Evolutionary conservation across 164 flowering plant genomes (phyloP).

Genomic region (Aristolochia fimbriata): DNA sequence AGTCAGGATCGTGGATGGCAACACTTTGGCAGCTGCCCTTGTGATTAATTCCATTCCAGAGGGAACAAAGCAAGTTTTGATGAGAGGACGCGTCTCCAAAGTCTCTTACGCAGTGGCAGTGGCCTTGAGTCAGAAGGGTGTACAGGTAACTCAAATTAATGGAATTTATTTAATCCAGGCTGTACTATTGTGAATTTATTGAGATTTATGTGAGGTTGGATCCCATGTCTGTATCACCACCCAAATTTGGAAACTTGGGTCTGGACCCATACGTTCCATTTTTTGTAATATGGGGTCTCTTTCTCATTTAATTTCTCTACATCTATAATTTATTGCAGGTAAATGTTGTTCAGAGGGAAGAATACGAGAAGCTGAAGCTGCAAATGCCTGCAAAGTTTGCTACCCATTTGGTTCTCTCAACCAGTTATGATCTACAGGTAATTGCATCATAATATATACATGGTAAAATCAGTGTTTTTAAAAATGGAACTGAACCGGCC

Average conservation of each 20-base stretch:
- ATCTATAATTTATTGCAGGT: slow-evolving; percentile 8
- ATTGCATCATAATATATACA: too few species aligned
- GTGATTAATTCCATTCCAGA: slow-evolving; percentile 50
- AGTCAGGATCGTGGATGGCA: slow-evolving; percentile 53
- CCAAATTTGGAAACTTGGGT: too few species aligned
- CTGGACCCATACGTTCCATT: too few species aligned
- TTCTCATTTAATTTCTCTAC: background rate
- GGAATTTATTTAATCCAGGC: background rate
- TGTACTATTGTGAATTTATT: background rate
- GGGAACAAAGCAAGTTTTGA: slow-evolving; percentile 40
- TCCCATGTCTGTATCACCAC: too few species aligned
- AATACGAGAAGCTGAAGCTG: slow-evolving; percentile 15
- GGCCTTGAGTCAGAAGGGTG: slow-evolving; percentile 36
- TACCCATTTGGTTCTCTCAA: slow-evolving; percentile 9
- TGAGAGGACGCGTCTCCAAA: slow-evolving; percentile 42
- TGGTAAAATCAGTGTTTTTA: too few species aligned
- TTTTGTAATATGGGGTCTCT: too few species aligned
- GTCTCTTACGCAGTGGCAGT: slow-evolving; percentile 27
- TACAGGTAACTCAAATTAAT: slow-evolving; percentile 28
- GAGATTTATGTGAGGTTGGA: too few species aligned
- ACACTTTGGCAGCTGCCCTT: slow-evolving; percentile 43
- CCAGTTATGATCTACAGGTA: slow-evolving; percentile 11
- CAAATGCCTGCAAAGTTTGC: slow-evolving; percentile 5
- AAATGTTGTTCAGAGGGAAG: slow-evolving; percentile 7
- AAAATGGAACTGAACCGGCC: too few species aligned